Evolutionary conservation across 176 grass and related monocot species (phyloP), one percentile per base, ranked within the genome.

Genomic region (Phyllostachys edulis): DNA sequence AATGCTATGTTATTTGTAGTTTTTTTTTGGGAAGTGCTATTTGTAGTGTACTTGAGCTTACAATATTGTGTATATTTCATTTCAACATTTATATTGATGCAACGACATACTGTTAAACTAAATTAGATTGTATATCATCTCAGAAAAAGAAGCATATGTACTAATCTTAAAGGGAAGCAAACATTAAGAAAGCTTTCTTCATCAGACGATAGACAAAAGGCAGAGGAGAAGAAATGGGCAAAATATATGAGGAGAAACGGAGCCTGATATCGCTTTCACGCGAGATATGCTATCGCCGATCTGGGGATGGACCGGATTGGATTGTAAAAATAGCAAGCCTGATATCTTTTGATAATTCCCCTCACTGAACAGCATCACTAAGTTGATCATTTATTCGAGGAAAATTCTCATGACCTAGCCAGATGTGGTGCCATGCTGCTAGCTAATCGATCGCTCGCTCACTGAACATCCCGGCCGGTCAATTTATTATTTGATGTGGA

Each of bases 281-380:
- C 44, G 38, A 83, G 88, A 86, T 90, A 67, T 47, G 73, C 42
- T 60, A 54, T 82, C 84, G 46, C 57, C 37, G 29, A 75, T 73
- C 59, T 67, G 71, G 60, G 60, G 13, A 23, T 67, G 23, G 76
- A 52, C 67, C 40, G 17, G 56, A 87, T 68, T 72, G 45, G 57
- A 83, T 78, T 24, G 47, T 82, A 47, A 65, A 71, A 71, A 83
- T 34, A 40, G 14, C 6, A 78, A 75, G 21, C 32, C 13, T 17
- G 45, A 24, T 56, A 84, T 69, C 37, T 59, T 79, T 21, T 71
- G 3, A 72, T 23, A 63, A 77, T 49, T 49, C 26, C 4, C 18
- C 55, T 11, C 6, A 0, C 38, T 70, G 71, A 52, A 40, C 34
- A 71, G 38, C 73, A 42, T 37, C 29, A 40, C 44, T 60, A 15